phyloP scores from a whole-genome alignment of 2,329 filamentous ascomycete species.

The Verticillium zaregamsianum region DNA sequence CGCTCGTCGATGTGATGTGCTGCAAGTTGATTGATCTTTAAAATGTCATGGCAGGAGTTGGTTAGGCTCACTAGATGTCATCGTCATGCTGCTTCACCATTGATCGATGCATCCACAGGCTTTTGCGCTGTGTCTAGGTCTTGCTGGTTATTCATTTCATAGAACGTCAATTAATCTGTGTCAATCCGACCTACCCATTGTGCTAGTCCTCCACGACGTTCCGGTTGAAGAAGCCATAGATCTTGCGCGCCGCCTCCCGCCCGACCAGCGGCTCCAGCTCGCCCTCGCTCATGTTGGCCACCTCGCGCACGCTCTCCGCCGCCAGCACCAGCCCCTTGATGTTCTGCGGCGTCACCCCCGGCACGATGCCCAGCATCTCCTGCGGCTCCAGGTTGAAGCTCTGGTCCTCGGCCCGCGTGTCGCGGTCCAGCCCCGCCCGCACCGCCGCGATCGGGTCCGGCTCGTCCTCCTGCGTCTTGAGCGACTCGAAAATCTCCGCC shows the following conservation, averaged over 20 bases:
- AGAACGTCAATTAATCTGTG: too few species aligned
- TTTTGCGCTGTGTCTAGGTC: too few species aligned
- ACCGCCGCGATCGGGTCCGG: conserved; percentile 88
- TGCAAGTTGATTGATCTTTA: too few species aligned
- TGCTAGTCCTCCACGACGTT: conserved; percentile 52
- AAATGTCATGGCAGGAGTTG: too few species aligned
- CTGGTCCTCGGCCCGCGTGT: conserved; percentile 59
- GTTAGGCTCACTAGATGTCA: too few species aligned
- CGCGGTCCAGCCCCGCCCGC: conserved; percentile 69
- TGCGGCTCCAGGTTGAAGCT: conserved; percentile 81
- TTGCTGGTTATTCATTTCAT: too few species aligned
- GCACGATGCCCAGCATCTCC: conserved; percentile 83
- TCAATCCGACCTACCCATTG: background rate
- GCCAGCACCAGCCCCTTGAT: conserved; percentile 68
- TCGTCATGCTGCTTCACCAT: too few species aligned
- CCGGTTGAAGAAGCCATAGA: conserved; percentile 75
- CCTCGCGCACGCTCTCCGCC: conserved; percentile 70
- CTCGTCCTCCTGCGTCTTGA: conserved; percentile 86
- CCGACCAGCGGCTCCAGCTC: conserved; percentile 75
- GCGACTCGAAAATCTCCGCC: conserved; percentile 89
- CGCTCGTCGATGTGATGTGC: too few species aligned
- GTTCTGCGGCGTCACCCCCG: conserved; percentile 78
- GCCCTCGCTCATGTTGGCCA: conserved; percentile 78
- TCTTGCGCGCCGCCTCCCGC: conserved; percentile 69
- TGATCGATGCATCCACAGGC: too few species aligned